These are phyloP conservation scores for Aspergillus carlsbadensis DNA, from an alignment of 495 filamentous ascomycete genomes.

Conservation along the genomic window DNA sequence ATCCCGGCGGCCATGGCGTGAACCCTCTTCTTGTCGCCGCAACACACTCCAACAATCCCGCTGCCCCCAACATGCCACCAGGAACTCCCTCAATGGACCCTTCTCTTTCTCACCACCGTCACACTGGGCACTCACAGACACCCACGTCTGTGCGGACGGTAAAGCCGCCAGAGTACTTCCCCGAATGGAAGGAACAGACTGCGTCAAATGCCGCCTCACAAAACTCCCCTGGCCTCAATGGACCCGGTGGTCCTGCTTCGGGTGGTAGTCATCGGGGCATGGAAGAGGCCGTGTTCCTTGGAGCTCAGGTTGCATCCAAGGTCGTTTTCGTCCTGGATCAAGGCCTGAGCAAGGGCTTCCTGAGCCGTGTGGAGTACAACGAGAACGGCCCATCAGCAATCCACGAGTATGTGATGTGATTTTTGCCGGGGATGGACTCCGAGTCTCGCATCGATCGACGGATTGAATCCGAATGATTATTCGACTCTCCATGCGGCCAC, in stretches of 20 bases:
- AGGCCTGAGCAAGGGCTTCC: conserved; percentile 67
- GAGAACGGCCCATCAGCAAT: conserved; percentile 72
- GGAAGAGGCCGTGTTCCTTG: conserved; percentile 78
- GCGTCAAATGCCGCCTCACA: conserved; percentile 39
- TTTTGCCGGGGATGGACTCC: neutral
- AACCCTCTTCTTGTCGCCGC: conserved; percentile 93
- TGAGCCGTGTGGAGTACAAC: conserved; percentile 75
- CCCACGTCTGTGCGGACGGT: conserved; percentile 81
- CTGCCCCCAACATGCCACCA: conserved; percentile 29
- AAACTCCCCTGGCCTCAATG: conserved; percentile 15
- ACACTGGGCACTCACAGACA: conserved; percentile 82
- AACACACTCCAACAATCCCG: conserved; percentile 68
- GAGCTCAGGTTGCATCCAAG: conserved; percentile 74
- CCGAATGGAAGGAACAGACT: conserved; percentile 87
- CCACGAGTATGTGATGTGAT: conserved; percentile 50
- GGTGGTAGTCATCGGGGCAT: conserved; percentile 38
- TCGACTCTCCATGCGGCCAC: conserved; percentile 3
- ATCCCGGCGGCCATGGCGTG: conserved; percentile 59
- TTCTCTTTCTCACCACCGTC: conserved; percentile 46
- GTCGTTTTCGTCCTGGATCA: conserved; percentile 73
- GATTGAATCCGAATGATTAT: neutral
- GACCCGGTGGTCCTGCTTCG: conserved; percentile 23
- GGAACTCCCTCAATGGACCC: conserved; percentile 42
- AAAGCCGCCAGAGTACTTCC: conserved; percentile 81
- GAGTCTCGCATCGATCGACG: neutral